These are phyloP conservation scores for Diaporthe sp. DNA, from an alignment of 2,329 filamentous ascomycete genomes.

Conservation along the genomic window DNA sequence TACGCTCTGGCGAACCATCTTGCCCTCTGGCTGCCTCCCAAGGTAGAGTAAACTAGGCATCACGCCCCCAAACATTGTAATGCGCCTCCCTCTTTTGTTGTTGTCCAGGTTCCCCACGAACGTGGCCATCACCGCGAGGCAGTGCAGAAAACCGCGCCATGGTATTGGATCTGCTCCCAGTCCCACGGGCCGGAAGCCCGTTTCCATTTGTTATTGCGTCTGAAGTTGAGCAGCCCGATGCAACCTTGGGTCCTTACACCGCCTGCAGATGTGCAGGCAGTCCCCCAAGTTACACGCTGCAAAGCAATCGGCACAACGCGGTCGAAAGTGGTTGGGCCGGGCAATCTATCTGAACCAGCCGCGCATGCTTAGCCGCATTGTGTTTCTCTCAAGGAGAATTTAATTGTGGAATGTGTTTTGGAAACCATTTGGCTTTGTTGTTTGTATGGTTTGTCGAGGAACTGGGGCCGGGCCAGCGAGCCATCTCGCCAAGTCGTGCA, in stretches of 20 bases:
- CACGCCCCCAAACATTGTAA: neutral
- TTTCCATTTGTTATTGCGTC: slow-evolving; percentile 26
- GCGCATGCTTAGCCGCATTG: slow-evolving; percentile 17
- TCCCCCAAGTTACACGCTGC: neutral
- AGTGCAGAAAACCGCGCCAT: slow-evolving; percentile 11
- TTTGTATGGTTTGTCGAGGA: slow-evolving; percentile 19
- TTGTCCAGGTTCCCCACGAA: slow-evolving; percentile 12
- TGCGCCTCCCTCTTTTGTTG: neutral
- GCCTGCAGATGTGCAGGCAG: slow-evolving; percentile 10
- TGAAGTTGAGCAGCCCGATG: slow-evolving; percentile 22
- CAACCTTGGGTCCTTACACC: slow-evolving; percentile 17
- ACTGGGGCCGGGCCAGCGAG: neutral
- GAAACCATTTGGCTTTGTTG: neutral
- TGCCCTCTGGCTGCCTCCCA: neutral
- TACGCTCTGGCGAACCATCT: neutral
- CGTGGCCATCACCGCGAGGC: neutral
- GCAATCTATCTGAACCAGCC: slow-evolving; percentile 28
- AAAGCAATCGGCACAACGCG: neutral
- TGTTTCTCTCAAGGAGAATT: slow-evolving; percentile 20
- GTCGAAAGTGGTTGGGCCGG: slow-evolving; percentile 14
- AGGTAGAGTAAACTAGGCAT: neutral
- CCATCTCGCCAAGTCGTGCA: slow-evolving; percentile 4
- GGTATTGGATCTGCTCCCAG: neutral
- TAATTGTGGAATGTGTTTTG: slow-evolving; percentile 13
- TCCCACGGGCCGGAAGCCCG: neutral